A percentile compares a stretch with the other conserved stretches of the same genome.
Conservation (phyloP, 73 alveolate genomes). For the Stentor roeselii region DNA sequence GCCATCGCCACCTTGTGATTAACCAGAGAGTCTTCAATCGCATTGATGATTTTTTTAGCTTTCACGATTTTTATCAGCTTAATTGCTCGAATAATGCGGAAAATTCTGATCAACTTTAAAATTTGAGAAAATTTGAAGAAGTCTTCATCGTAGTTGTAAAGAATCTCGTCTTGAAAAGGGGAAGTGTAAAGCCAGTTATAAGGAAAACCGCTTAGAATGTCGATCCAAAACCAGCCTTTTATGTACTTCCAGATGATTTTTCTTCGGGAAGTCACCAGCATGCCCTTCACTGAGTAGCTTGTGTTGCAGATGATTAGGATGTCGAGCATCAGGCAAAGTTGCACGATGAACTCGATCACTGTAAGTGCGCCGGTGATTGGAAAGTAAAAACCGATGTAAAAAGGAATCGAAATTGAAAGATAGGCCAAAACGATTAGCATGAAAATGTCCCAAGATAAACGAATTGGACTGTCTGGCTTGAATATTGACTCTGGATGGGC, state of each 20-base stretch:
- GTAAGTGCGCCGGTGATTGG: conserved; percentile 20
- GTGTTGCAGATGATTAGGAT: conserved; percentile 8
- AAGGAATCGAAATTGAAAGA: conserved; percentile 52
- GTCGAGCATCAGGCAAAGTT: conserved; percentile 19
- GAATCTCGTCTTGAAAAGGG: conserved; percentile 8
- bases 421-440: conserved; percentile 35
- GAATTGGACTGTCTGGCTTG: conserved; percentile 41
- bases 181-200: background rate
- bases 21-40: conserved; percentile 51
- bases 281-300: conserved; percentile 12
- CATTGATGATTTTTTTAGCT: conserved; percentile 43
- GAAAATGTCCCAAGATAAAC: conserved; percentile 49
- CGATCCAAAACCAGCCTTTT: conserved; percentile 14
- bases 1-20: conserved; percentile 42
- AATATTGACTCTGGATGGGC: conserved; percentile 13
- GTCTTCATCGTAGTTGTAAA: background rate
- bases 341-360: background rate
- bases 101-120: conserved; percentile 38
- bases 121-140: conserved; percentile 22
- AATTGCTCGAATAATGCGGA: conserved; percentile 39
- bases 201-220: conserved; percentile 30
- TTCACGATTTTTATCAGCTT: conserved; percentile 52
- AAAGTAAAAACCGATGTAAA: conserved; percentile 41
- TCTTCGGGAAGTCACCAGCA: background rate
- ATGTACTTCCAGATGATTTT: conserved; percentile 4